Evolutionary conservation across 495 filamentous ascomycete genomes (phyloP).

Genomic region (Neurospora discreta): DNA sequence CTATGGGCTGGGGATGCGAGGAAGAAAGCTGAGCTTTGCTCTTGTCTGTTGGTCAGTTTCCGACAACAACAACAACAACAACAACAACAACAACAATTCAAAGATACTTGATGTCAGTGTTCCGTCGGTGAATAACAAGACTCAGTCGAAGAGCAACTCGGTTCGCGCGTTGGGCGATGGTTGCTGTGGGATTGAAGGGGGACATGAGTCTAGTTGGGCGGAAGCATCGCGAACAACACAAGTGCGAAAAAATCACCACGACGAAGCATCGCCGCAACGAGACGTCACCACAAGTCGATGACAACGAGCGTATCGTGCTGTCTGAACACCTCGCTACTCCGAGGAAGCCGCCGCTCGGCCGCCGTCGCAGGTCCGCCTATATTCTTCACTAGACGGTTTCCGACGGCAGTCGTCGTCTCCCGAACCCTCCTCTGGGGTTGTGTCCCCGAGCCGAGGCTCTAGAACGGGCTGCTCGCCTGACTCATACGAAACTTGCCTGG

Average conservation of each 20-base stretch:
- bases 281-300: not conserved
- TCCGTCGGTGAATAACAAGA: not conserved
- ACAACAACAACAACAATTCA: not conserved
- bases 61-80: not conserved
- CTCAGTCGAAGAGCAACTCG: not conserved
- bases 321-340: not conserved
- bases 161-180: not conserved
- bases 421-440: not conserved
- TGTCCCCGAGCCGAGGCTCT: not conserved
- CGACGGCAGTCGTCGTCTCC: not conserved
- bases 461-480: not conserved
- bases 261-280: no score
- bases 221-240: not conserved
- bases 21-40: not conserved
- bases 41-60: not conserved
- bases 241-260: not conserved
- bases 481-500: not conserved
- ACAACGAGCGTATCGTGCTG: not conserved
- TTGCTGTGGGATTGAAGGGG: not conserved
- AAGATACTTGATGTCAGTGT: not conserved
- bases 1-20: not conserved
- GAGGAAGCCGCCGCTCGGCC: not conserved
- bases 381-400: not conserved
- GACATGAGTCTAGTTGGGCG: not conserved
- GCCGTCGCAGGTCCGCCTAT: not conserved